These are phyloP conservation scores for Xylariales sp. DNA, from an alignment of 2,329 filamentous ascomycete genomes.

Conservation along the genomic window DNA sequence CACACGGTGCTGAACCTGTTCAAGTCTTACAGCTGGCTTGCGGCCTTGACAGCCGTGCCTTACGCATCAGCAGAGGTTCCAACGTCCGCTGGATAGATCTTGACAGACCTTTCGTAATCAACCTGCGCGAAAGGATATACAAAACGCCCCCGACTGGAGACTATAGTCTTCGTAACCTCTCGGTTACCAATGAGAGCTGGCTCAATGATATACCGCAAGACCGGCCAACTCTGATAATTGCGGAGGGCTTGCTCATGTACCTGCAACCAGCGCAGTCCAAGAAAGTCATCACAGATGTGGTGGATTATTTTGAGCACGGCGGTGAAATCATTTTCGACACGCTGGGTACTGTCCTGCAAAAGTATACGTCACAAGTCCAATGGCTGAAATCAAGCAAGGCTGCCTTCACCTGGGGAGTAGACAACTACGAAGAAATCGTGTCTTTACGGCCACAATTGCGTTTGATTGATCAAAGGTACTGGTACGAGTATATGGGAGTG, in stretches of 20 bases:
- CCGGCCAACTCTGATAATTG: slow-evolving; percentile 14
- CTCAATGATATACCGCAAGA: slow-evolving; percentile 13
- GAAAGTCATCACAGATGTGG: slow-evolving; percentile 1
- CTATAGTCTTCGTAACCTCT: slow-evolving; percentile 10
- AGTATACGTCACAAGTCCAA: slow-evolving; percentile 3
- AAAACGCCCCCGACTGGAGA: slow-evolving; percentile 8
- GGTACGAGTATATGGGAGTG: slow-evolving; percentile 4
- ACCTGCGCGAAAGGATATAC: slow-evolving; percentile 14
- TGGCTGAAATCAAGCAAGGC: slow-evolving; percentile 3
- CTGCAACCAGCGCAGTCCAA: slow-evolving; percentile 10
- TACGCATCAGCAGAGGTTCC: slow-evolving; percentile 9
- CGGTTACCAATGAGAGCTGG: slow-evolving; percentile 15
- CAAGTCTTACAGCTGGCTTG: slow-evolving; percentile 18
- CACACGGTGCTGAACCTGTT: background rate
- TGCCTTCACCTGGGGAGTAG: slow-evolving; percentile 2
- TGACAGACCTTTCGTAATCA: slow-evolving; percentile 16
- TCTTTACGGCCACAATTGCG: background rate
- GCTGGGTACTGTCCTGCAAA: background rate
- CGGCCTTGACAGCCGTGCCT: slow-evolving; percentile 16
- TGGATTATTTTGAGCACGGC: slow-evolving; percentile 2
- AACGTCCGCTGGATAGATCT: slow-evolving; percentile 19
- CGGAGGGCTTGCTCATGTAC: slow-evolving; percentile 18
- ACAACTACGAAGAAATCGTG: slow-evolving; percentile 1
- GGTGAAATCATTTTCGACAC: slow-evolving; percentile 5
- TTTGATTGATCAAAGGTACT: background rate